Base-by-base conservation (phyloP, 108 stramenopile genomes). In the Cylindrotheca closterium region DNA sequence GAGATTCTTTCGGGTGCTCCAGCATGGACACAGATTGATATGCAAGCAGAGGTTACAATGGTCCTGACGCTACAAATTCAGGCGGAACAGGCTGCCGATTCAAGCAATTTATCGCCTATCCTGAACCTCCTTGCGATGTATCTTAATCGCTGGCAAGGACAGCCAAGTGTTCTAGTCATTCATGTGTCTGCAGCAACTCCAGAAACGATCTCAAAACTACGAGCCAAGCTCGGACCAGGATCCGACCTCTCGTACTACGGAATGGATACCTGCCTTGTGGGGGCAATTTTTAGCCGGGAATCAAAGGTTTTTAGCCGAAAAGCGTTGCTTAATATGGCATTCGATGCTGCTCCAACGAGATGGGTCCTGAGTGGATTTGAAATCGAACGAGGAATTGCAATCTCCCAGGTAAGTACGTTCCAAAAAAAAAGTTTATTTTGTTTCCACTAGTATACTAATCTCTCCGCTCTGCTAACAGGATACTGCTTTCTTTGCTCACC, bases 291-390 rank as follows among this genome's bases (percentile, higher is more conserved):
- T 26, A 68, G 59, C 8, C 59, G 73, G 27, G 62, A 78, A 21
- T 50, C 56, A 5, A 52, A 68, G 0, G 28, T 50, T 7, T 61
- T 87, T 10, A 95, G 89, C 60, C 83, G 87, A 4, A 95, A 92
- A 58, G 82, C 86, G 3, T 63, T 95, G 23, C 56, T 89, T 55
- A 95, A 95, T 56, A 95, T 95, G 94, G 94, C 91, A 3, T 67
- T 73, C 3, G 82, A 87, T 58, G 84, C 82, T 8, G 81, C 78
- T 42, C 85, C 85, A 32, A 95, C 94, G 8, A 55, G 94, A 63
- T 95, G 87, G 86, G 75, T 89, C 18, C 50, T 91, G 5, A 83
- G 78, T 55, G 91, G 91, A 12, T 71, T 91, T 30, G 84, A 95
- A 70, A 29, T 91, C 26, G 89, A 95, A 59, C 42, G 85, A 49